Conservation (phyloP, 2,329 filamentous ascomycete species). For the Aspergillus japonicus region DNA sequence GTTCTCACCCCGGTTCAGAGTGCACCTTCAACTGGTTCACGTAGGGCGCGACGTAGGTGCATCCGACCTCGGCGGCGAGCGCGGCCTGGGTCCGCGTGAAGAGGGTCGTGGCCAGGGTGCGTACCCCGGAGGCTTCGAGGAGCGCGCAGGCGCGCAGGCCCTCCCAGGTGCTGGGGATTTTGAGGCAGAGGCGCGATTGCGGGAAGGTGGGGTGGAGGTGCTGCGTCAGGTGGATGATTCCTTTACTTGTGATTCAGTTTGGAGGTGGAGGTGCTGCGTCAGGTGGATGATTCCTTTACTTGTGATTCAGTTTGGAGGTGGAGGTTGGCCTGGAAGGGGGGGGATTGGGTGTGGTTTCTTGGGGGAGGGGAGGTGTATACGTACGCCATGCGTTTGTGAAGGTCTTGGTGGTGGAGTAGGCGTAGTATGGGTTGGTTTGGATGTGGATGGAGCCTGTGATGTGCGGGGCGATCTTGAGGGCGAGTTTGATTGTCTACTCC, state of each 20-base stretch:
- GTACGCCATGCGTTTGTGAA: conserved; percentile 53
- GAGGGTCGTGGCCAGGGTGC: conserved; percentile 62
- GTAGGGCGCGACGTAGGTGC: conserved; percentile 63
- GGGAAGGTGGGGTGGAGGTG: conserved; percentile 48
- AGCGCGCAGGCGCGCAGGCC: conserved; percentile 59
- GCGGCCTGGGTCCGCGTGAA: conserved; percentile 62
- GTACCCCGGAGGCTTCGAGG: conserved; percentile 55
- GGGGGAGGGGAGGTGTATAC: conserved; percentile 11
- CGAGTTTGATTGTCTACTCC: conserved; percentile 55
- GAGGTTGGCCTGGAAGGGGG: no score
- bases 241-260: conserved; percentile 30
- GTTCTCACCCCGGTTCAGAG: conserved; percentile 47
- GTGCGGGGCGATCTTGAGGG: conserved; percentile 51
- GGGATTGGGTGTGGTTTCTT: no score
- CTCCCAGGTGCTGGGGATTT: conserved; percentile 64
- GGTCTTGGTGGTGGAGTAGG: conserved; percentile 52
- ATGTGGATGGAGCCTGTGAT: conserved; percentile 56
- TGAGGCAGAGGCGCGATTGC: conserved; percentile 57
- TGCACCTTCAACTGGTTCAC: conserved; percentile 66
- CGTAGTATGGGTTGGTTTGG: conserved; percentile 60
- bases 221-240: conserved; percentile 52
- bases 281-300: conserved; percentile 51
- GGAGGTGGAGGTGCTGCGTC: conserved; percentile 32
- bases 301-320: no score
- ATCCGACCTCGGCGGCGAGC: conserved; percentile 57